Percentiles rank a stretch among this genome's conserved stretches.
phyloP scores from a whole-genome alignment of 768 basidiomycete genomes.

The Boletus tylopilopsis region DNA sequence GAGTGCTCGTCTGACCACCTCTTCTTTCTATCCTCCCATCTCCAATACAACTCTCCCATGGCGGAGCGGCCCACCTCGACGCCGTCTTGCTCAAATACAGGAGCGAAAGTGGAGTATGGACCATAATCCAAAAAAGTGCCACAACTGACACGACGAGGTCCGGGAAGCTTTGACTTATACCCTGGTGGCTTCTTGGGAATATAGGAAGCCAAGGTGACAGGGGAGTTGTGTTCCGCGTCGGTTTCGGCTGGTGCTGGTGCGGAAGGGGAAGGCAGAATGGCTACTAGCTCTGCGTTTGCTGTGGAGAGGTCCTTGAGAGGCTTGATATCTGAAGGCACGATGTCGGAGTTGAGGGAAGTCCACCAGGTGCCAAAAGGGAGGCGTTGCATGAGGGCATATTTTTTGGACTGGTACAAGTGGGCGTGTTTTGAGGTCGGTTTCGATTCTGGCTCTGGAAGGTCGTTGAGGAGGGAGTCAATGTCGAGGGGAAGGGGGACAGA shows the following conservation, averaged over 20 bases:
- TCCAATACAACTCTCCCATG: conserved; percentile 57
- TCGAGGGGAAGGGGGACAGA: conserved; percentile 44
- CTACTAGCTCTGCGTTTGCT: conserved; percentile 72
- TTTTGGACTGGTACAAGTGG: conserved; percentile 35
- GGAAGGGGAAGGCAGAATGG: conserved; percentile 64
- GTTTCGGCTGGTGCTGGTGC: conserved; percentile 29
- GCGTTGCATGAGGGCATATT: conserved; percentile 77
- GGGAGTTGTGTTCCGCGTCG: conserved; percentile 12
- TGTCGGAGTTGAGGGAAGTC: conserved; percentile 60
- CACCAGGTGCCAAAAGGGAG: conserved; percentile 77
- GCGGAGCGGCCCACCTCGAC: conserved; percentile 60
- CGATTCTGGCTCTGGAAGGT: conserved; percentile 21
- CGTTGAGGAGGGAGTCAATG: conserved; percentile 40
- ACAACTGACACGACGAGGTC: conserved; percentile 53
- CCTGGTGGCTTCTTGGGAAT: conserved; percentile 40
- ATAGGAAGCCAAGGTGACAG: conserved; percentile 58
- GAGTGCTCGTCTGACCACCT: conserved; percentile 25
- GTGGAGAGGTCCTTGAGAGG: conserved; percentile 51
- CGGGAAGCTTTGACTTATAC: conserved; percentile 40
- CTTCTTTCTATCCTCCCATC: conserved; percentile 43
- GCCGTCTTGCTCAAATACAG: conserved; percentile 75
- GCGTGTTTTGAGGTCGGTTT: conserved; percentile 26
- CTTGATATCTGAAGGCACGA: conserved; percentile 34
- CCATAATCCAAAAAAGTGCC: conserved; percentile 81
- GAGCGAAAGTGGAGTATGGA: conserved; percentile 70